Conservation (phyloP, 1,139 yeast genomes). For the Saccharomyces uvarum region DNA sequence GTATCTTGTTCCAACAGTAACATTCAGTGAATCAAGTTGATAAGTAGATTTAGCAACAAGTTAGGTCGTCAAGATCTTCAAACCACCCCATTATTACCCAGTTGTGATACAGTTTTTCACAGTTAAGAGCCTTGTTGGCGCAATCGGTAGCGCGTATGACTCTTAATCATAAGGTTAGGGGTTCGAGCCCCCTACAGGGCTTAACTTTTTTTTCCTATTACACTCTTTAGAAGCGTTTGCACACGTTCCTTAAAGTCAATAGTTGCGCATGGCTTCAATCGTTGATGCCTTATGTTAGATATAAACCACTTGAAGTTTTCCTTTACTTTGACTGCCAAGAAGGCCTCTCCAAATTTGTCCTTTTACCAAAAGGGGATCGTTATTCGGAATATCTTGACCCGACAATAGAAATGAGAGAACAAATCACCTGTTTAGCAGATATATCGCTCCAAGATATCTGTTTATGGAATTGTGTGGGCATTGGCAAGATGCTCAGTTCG, state of each 20-base stretch:
- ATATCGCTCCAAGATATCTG: background rate
- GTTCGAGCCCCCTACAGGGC: constrained; percentile 43
- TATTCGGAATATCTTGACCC: background rate
- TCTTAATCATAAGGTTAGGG: constrained; percentile 41
- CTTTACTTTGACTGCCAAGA: background rate
- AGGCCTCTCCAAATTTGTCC: background rate
- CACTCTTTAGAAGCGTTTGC: background rate
- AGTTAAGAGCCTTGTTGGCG: constrained; percentile 37
- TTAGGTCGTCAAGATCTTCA: too few relatives aligned
- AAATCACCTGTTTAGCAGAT: background rate
- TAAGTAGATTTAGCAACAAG: too few relatives aligned
- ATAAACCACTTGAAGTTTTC: background rate
- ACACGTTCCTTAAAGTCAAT: background rate
- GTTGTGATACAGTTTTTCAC: background rate
- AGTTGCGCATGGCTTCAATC: background rate
- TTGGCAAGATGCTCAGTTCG: background rate
- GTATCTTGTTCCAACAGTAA: too few relatives aligned
- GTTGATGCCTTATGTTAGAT: background rate
- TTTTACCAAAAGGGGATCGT: background rate
- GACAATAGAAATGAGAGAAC: background rate
- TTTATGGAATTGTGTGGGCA: background rate
- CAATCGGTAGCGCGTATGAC: constrained; percentile 43
- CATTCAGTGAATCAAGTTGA: too few relatives aligned
- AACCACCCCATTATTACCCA: too few relatives aligned
- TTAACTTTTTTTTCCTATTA: constrained; percentile 13